Base-by-base conservation (phyloP, 108 stramenopile genomes). In the Cyclotella atomus region DNA sequence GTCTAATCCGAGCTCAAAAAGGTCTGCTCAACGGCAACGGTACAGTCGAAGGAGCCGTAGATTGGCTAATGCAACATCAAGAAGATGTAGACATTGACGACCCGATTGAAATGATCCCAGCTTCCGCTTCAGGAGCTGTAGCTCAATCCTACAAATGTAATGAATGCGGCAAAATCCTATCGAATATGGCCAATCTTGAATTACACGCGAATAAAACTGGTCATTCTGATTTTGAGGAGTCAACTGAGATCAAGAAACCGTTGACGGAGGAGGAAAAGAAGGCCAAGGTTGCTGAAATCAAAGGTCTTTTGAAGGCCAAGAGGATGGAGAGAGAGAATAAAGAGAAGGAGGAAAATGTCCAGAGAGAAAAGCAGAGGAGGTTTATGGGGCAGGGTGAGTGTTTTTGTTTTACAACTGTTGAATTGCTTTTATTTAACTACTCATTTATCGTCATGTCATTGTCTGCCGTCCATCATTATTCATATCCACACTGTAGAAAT, bases 1-100 rank as follows among this genome's bases (percentile, higher is more conserved):
- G 95, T 7, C 75, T 91, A 52, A 38, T 96, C 23, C 86, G 95
- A 16, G 97, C 96, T 25, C 91, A 91, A 75, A 97, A 97, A 76
- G 97, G 90, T 4, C 75, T 98, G 19, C 63, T 96, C 44, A 81
- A 83, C 47, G 88, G 89, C 27, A 74, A 85, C 30, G 83, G 83
- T 2, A 93, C 91, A 24, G 73, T 96, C 14, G 97, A 98, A 69
- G 87, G 87, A n/a, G 97, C 97, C n/a, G 84, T 98, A 14, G 92
- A 96, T 59, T 98, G 97, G 97, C 74, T 98, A 12, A 84, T 88
- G 88, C 74, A 85, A 28, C 96, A 98, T 85, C 96, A 98, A 86
- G 96, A 95, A 59, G 94, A 95, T 81, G 86, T 32, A 15, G 88
- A 96, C 57, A 97, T 96, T 85, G 97, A 97, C 70, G 89, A 91